phyloP scores from a whole-genome alignment of 2,329 filamentous ascomycete species.

The Colletotrichum horii region DNA sequence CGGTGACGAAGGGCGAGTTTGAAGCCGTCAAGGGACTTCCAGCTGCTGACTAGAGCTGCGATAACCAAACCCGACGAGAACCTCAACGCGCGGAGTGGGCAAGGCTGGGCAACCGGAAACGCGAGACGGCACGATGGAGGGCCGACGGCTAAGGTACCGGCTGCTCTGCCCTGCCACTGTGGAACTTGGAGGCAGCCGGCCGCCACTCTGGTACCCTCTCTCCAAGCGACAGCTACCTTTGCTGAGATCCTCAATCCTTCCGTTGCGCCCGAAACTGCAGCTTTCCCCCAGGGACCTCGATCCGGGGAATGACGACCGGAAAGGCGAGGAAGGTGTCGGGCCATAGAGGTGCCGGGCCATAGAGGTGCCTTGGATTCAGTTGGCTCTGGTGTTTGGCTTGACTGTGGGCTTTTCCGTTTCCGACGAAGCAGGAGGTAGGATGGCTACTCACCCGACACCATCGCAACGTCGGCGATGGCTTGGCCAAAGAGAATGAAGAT shows the following conservation, averaged over 20 bases:
- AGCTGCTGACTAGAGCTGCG: not conserved
- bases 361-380: not conserved
- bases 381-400: not conserved
- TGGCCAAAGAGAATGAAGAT: not conserved
- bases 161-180: not conserved
- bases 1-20: not conserved
- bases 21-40: not conserved
- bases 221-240: not conserved
- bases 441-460: not conserved
- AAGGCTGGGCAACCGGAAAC: too few species aligned
- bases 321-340: not conserved
- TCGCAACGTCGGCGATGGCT: not conserved
- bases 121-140: not conserved
- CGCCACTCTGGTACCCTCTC: not conserved
- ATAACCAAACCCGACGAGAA: not conserved
- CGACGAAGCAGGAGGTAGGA: too few species aligned
- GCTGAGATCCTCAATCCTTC: not conserved
- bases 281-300: not conserved
- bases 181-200: not conserved
- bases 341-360: too few species aligned
- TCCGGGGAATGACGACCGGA: not conserved
- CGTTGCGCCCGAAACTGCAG: not conserved
- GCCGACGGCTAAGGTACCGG: not conserved
- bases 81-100: not conserved
- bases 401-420: too few species aligned